Conservation (phyloP, 805 yeast species). For the Cyberlindnera lachancei region DNA sequence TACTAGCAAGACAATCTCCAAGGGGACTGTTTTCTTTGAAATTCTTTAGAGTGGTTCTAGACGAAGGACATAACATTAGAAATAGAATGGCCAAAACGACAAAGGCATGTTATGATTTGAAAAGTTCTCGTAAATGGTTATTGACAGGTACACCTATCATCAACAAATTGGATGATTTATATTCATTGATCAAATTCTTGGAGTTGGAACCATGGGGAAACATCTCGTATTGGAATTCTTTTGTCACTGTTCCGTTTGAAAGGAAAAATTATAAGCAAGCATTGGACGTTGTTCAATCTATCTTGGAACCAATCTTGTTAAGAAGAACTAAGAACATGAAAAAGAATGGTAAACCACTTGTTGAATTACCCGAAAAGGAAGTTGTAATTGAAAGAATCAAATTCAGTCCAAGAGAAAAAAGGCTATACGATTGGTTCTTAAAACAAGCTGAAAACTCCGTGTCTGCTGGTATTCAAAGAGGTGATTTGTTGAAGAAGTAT, state of each 20-base stretch:
- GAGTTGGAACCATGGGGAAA: conserved; percentile 87
- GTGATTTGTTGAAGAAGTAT: conserved; percentile 64
- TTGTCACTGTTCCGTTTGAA: conserved; percentile 78
- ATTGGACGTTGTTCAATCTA: conserved; percentile 74
- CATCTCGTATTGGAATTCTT: conserved; percentile 79
- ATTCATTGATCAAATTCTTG: conserved; percentile 65
- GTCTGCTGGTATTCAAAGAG: conserved; percentile 49
- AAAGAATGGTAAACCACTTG: conserved; percentile 68
- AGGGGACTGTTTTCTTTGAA: conserved; percentile 63
- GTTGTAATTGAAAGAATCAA: conserved; percentile 60
- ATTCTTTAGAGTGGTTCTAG: conserved; percentile 71
- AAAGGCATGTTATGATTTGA: conserved; percentile 62
- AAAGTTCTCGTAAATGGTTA: conserved; percentile 68
- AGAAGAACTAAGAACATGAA: conserved; percentile 85
- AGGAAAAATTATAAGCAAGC: conserved; percentile 64
- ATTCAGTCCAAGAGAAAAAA: conserved; percentile 59
- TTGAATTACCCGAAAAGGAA: conserved; percentile 69
- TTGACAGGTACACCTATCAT: conserved; percentile 92
- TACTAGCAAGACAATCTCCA: conserved; percentile 15
- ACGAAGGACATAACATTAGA: conserved; percentile 87
- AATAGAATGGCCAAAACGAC: conserved; percentile 75
- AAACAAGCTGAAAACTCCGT: conserved; percentile 59
- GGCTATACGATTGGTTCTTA: conserved; percentile 61
- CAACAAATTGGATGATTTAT: conserved; percentile 80
- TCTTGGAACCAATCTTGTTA: conserved; percentile 73